phyloP scores from a whole-genome alignment of 345 rosid species.

The Cochlearia excelsa region DNA sequence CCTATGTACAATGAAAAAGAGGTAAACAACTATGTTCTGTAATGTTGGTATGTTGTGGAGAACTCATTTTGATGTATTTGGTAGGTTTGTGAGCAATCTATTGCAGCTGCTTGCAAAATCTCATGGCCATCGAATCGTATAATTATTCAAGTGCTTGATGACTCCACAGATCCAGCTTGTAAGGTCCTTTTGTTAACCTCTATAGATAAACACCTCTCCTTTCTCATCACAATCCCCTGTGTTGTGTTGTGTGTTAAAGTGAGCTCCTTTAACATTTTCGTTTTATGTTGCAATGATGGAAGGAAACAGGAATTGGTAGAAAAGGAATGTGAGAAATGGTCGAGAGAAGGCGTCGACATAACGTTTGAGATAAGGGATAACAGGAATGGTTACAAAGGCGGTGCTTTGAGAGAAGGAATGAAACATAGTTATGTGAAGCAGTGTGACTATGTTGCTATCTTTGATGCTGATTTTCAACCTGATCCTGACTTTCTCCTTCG shows the following conservation, averaged over 20 bases:
- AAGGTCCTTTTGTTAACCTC: constrained; percentile 48
- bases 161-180: constrained; percentile 57
- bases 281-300: constrained; percentile 23
- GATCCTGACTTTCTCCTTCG: too few relatives aligned
- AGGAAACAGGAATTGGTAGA: constrained; percentile 36
- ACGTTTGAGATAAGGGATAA: constrained; percentile 39
- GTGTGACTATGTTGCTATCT: constrained; percentile 20
- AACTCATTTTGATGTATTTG: constrained; percentile 6
- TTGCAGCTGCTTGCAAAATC: constrained; percentile 63
- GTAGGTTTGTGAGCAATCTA: constrained; percentile 62
- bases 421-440: constrained; percentile 39
- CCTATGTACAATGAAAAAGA: constrained; percentile 57
- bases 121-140: constrained; percentile 58
- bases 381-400: constrained; percentile 40
- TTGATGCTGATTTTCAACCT: too few relatives aligned
- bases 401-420: constrained; percentile 40
- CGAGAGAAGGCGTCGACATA: constrained; percentile 33
- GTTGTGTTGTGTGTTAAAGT: constrained; percentile 5
- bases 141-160: constrained; percentile 66
- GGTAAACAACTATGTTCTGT: constrained; percentile 29
- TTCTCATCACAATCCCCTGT: constrained; percentile 9
- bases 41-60: neutral
- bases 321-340: constrained; percentile 39
- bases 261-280: constrained; percentile 26
- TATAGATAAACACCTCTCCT: constrained; percentile 7